Percentiles rank a stretch among this genome's conserved stretches.
Evolutionary conservation across 2,329 filamentous ascomycete species (phyloP).

Genomic region (Diaporthe amygdali): DNA sequence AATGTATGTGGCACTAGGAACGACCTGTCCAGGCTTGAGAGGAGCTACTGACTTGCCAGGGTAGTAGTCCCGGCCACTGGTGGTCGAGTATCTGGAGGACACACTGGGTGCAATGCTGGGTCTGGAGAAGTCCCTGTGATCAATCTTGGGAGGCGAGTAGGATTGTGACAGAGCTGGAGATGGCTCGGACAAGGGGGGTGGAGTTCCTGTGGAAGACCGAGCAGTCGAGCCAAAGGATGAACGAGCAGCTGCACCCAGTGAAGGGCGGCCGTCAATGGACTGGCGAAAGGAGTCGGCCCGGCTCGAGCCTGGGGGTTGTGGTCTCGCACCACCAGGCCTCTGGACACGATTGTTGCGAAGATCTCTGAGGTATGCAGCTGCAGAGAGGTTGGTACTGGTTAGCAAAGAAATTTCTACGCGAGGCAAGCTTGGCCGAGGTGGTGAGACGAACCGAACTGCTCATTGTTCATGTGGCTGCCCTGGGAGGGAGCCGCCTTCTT

Average conservation of each 20-base stretch:
- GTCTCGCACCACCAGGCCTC: conserved; percentile 74
- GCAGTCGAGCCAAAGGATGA: conserved; percentile 39
- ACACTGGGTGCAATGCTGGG: conserved; percentile 53
- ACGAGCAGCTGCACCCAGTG: conserved; percentile 35
- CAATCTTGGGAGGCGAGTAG: conserved; percentile 25
- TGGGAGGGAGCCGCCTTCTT: conserved; percentile 66
- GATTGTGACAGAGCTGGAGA: conserved; percentile 25
- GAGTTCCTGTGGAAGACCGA: conserved; percentile 33
- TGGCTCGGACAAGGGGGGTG: conserved; percentile 31
- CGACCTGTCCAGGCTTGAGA: conserved; percentile 63
- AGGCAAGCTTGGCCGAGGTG: conserved; percentile 19
- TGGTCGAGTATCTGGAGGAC: conserved; percentile 55
- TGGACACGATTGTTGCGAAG: conserved; percentile 71
- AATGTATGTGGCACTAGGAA: conserved; percentile 72
- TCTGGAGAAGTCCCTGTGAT: conserved; percentile 32
- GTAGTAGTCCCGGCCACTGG: conserved; percentile 57
- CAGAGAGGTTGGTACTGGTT: conserved; percentile 26
- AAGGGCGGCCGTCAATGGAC: conserved; percentile 35
- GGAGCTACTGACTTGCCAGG: conserved; percentile 48
- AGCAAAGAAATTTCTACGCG: conserved; percentile 11
- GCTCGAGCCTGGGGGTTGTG: conserved; percentile 49
- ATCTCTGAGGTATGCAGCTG: conserved; percentile 74
- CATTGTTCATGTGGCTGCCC: conserved; percentile 68
- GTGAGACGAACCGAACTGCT: conserved; percentile 64
- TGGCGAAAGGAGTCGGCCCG: conserved; percentile 40